Evolutionary conservation across 257 asterid species (phyloP), one percentile per base, ranked within the genome.

Genomic region (Jasminum sambac): DNA sequence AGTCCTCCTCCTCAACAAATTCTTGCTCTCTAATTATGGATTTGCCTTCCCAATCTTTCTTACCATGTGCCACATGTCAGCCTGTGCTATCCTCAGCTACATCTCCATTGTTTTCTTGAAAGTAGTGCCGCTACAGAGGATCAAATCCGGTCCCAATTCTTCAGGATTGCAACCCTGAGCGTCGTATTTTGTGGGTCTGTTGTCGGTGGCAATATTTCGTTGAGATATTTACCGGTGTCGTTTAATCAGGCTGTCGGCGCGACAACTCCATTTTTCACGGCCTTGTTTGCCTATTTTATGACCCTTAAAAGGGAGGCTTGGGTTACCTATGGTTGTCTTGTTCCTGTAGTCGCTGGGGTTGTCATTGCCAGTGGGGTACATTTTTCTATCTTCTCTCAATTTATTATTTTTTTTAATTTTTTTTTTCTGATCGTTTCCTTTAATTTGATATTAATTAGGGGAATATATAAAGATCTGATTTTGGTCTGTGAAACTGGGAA

Each of bases 171-270:
- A 9, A 91, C 97, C 1, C 89, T 91, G 41, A 85, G 95, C 82
- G 46, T 91, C 63, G 97, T 94, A 0, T 94, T 94, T 78, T 94
- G 97, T 78, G 95, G 71, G 24, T 94, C 99, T 62, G 99, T 94
- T 16, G 99, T 94, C 55, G 97, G 99, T 71, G 99, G 99, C 37
- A 94, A 94, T 48, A 85, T 91, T 36, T 94, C 99, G 2, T 77
- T 94, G 14, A 85, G 72, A 63, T 94, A 68, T 58, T 63, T 94
- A n/a, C 95, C 99, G 0, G 99, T 94, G 2, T 89, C 97, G 1
- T 94, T 94, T 78, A 94, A 94, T 74, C 99, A 94, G 78, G 98
- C 98, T 39, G 96, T 94, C 36, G 99, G 99, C 16, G 96, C 99
- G 0, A 94, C 99, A 40, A 94, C 99, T 0, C 99, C 97, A 2